Conservation (phyloP, 495 filamentous ascomycete species). For the Xylaria nigripes region DNA sequence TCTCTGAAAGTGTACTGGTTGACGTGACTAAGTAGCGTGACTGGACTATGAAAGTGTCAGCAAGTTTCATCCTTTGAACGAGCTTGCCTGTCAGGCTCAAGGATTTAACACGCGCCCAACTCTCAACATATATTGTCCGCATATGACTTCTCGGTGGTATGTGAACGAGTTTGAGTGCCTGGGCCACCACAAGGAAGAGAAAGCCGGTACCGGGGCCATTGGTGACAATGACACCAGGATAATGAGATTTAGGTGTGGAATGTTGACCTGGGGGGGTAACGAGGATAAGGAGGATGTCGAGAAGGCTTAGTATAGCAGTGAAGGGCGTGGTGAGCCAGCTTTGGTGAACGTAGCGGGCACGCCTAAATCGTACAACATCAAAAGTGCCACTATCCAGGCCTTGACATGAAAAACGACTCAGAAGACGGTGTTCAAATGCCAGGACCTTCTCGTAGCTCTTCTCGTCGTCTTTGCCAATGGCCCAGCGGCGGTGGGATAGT, state of each 20-base stretch:
- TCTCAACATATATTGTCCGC: constrained; percentile 78
- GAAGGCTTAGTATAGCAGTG: constrained; percentile 41
- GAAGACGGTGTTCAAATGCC: constrained; percentile 30
- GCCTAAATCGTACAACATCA: constrained; percentile 54
- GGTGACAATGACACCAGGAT: constrained; percentile 57
- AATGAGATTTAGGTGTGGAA: constrained; percentile 34
- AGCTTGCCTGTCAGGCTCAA: constrained; percentile 76
- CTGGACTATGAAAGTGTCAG: constrained; percentile 39
- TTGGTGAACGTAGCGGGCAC: constrained; percentile 73
- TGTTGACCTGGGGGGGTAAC: constrained; percentile 22
- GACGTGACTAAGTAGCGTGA: constrained; percentile 19
- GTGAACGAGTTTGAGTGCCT: constrained; percentile 55
- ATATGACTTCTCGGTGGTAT: constrained; percentile 33
- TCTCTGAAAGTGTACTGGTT: constrained; percentile 1
- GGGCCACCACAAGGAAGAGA: constrained; percentile 62
- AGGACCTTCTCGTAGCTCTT: constrained; percentile 46
- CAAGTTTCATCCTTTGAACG: constrained; percentile 37
- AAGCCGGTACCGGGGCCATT: constrained; percentile 88
- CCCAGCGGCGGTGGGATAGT: constrained; percentile 68
- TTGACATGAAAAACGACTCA: constrained; percentile 10
- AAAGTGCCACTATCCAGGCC: constrained; percentile 33
- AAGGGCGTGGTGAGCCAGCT: constrained; percentile 57
- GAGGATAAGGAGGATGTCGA: constrained; percentile 46
- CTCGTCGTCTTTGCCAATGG: constrained; percentile 67
- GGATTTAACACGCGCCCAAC: constrained; percentile 72